These are phyloP conservation scores for Lactifluus volemus DNA, from an alignment of 768 basidiomycete species.

Conservation along the genomic window DNA sequence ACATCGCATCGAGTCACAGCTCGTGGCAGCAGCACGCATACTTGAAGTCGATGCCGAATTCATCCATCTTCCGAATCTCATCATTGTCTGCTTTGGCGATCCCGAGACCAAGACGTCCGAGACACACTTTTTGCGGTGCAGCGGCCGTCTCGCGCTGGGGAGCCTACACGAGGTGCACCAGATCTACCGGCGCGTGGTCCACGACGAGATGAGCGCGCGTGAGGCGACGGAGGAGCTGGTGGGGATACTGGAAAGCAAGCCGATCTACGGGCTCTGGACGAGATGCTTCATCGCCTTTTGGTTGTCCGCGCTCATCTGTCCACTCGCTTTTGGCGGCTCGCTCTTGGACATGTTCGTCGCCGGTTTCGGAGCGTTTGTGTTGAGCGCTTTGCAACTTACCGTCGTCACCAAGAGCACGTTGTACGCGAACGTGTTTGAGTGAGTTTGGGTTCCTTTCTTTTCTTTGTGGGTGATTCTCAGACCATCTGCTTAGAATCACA, in stretches of 20 bases:
- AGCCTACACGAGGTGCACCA: slow-evolving; percentile 77
- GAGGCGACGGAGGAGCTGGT: slow-evolving; percentile 59
- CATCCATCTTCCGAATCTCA: slow-evolving; percentile 72
- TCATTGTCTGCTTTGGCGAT: slow-evolving; percentile 86
- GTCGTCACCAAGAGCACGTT: slow-evolving; percentile 69
- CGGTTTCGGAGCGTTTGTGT: slow-evolving; percentile 55
- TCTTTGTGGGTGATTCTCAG: background rate
- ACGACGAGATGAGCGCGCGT: slow-evolving; percentile 84
- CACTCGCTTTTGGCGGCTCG: slow-evolving; percentile 77
- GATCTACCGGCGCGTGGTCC: slow-evolving; percentile 81
- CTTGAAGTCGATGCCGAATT: slow-evolving; percentile 90
- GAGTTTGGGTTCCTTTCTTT: slow-evolving; percentile 24
- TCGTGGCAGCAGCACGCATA: slow-evolving; percentile 79
- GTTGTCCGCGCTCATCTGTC: slow-evolving; percentile 72
- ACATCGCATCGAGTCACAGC: slow-evolving; percentile 89
- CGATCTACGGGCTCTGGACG: slow-evolving; percentile 52
- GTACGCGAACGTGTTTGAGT: slow-evolving; percentile 93
- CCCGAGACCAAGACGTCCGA: slow-evolving; percentile 83
- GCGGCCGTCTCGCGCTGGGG: slow-evolving; percentile 71
- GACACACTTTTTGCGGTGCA: slow-evolving; percentile 80
- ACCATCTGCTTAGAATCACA: slow-evolving; percentile 49
- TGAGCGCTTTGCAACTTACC: slow-evolving; percentile 62
- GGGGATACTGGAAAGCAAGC: slow-evolving; percentile 50
- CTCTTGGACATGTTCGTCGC: slow-evolving; percentile 83
- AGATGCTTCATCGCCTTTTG: slow-evolving; percentile 62